Evolutionary conservation across 495 filamentous ascomycete genomes (phyloP).

Genomic region (Penicillium tannophilum): DNA sequence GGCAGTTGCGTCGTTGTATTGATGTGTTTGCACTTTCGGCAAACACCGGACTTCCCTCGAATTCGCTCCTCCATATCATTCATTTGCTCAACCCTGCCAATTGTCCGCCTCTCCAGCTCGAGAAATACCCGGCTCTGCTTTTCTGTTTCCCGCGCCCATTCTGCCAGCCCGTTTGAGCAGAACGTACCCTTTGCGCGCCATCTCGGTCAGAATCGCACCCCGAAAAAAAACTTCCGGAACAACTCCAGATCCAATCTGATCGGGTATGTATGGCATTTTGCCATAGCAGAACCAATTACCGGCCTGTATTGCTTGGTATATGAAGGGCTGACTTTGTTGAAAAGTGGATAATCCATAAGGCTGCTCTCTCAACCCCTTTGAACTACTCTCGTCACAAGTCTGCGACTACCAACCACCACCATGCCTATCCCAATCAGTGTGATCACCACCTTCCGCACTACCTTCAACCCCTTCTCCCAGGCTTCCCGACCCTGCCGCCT

Average conservation of each 20-base stretch:
- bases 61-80: conserved; percentile 17
- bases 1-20: conserved; percentile 13
- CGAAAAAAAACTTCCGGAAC: conserved; percentile 28
- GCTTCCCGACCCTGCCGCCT: conserved; percentile 76
- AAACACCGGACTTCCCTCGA: conserved; percentile 31
- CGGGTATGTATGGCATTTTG: conserved; percentile 19
- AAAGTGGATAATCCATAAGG: background rate
- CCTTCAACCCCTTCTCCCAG: conserved; percentile 89
- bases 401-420: conserved; percentile 27
- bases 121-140: background rate
- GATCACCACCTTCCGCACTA: conserved; percentile 77
- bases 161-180: background rate
- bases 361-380: background rate
- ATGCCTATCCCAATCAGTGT: conserved; percentile 72
- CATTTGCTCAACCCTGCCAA: conserved; percentile 3
- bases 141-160: background rate
- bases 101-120: background rate
- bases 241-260: conserved; percentile 8
- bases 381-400: background rate
- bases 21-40: conserved; percentile 41
- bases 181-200: background rate
- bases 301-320: background rate
- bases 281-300: background rate
- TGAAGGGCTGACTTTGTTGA: background rate
- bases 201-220: background rate